Base-by-base conservation (phyloP, 169 alveolate genomes). In the Cryptosporidium ubiquitum region DNA sequence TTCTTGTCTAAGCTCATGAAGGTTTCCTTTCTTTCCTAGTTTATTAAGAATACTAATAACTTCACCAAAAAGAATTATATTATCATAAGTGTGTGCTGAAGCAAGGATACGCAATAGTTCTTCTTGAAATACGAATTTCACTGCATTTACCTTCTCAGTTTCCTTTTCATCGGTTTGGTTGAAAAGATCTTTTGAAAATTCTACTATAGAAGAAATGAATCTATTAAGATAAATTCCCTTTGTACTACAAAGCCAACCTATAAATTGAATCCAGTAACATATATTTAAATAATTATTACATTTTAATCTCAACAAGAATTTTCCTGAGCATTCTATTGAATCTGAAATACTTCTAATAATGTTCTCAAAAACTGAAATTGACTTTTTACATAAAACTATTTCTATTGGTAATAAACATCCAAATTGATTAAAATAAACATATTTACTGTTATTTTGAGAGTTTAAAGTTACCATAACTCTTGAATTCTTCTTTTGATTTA, bases 31-130 rank as follows among this genome's bases (percentile, higher is more conserved):
- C 26, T 64, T 79, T 12, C 75, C 75, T n/a, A 79, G 39, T 33
- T 26, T 58, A 40, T 64, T 58, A 18, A 79, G 35, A 58, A 79
- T 61, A 14, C 37, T 79, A 42, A 33, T 47, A 26, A 79, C 37
- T 44, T 79, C 89, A 1, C 89, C 89, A 23, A 58, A 23, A 12
- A 61, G 40, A 58, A 79, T 61, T 23, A 64, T 26, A 44, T 61
- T 79, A 9, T 79, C 58, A 6, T 79, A 61, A 20, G 33, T 58
- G 26, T 58, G 40, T 18, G 39, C 35, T 16, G 68, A 79, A 26
- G 79, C 89, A 23, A 79, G 68, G 6, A 79, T 79, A 12, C 89
- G 51, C 7, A 79, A 29, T 31, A 79, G 47, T 33, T 79, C 89
- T 29, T 79, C 68, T 79, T 42, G 37, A 64, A 58, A 39, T 58